Percentiles rank a stretch among this genome's conserved stretches.
phyloP scores from a whole-genome alignment of 345 rosid species.

The Salix viminalis region DNA sequence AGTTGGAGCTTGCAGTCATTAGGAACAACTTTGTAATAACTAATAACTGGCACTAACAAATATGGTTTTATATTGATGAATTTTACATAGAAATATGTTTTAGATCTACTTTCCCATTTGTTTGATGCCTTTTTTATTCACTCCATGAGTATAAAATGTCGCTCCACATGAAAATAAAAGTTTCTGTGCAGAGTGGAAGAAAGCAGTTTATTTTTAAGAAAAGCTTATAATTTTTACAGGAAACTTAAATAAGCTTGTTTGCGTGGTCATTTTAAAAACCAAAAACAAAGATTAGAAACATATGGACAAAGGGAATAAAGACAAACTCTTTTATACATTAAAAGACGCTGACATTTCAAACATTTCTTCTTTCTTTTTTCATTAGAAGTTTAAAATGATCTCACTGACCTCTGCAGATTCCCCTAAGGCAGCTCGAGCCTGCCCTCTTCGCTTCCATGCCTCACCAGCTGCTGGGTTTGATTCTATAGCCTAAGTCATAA shows the following conservation, averaged over 20 bases:
- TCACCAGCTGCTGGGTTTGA: constrained; percentile 87
- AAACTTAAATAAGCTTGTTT: background rate
- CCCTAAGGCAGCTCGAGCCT: constrained; percentile 94
- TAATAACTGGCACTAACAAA: constrained; percentile 11
- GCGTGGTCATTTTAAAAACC: background rate
- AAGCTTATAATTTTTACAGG: background rate
- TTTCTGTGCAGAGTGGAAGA: constrained; percentile 7
- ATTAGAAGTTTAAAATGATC: constrained; percentile 19
- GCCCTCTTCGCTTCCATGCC: constrained; percentile 99
- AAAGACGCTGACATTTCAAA: no score
- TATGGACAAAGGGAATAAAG: constrained; percentile 1
- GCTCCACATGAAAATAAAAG: background rate
- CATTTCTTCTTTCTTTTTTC: no score
- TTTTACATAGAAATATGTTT: background rate
- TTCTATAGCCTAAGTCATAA: constrained; percentile 64
- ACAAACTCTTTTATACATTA: background rate
- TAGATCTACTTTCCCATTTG: background rate
- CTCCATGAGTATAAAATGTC: background rate
- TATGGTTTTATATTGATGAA: constrained; percentile 7
- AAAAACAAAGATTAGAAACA: constrained; percentile 7
- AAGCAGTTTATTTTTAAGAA: constrained; percentile 4
- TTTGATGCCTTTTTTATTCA: constrained; percentile 3
- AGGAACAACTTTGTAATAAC: background rate
- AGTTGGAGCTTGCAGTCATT: background rate
- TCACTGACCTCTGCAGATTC: constrained; percentile 64